Evolutionary conservation across 108 stramenopile species (phyloP).

Genomic region (Poteriospumella lacustris): DNA sequence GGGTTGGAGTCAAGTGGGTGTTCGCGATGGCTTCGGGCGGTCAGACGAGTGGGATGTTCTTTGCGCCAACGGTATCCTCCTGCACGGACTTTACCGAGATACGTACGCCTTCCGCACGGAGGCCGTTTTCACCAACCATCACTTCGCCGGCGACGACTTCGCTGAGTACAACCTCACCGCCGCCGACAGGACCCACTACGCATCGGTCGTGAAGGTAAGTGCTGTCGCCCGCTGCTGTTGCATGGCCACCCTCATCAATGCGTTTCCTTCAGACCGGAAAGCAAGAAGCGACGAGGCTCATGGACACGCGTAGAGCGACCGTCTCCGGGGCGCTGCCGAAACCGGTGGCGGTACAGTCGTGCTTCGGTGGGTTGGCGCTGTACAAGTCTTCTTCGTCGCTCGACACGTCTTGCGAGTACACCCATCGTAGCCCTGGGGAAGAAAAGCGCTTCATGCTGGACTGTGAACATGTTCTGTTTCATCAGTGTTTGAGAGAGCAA

Average conservation of each 20-base stretch:
- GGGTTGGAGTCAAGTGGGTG: neutral
- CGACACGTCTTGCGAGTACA: neutral
- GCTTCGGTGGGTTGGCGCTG: slow-evolving; percentile 14
- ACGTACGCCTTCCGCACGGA: neutral
- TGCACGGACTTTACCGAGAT: slow-evolving; percentile 14
- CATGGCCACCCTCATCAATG: neutral
- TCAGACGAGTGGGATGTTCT: neutral
- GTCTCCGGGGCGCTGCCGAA: neutral
- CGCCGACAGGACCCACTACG: neutral
- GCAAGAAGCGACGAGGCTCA: neutral
- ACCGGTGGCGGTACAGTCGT: neutral
- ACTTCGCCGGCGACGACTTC: neutral
- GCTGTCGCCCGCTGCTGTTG: neutral
- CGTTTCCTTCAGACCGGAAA: neutral
- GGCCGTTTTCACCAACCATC: neutral
- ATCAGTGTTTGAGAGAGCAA: neutral
- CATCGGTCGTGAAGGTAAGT: neutral
- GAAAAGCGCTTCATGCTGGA: neutral
- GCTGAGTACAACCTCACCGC: neutral
- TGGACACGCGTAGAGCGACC: neutral
- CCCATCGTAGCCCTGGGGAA: neutral
- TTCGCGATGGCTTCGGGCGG: neutral
- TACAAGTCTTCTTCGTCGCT: neutral
- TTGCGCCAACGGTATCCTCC: neutral
- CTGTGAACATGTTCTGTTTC: slow-evolving; percentile 16